Base-by-base conservation (phyloP, 768 basidiomycete genomes). In the Serendipita sp. region DNA sequence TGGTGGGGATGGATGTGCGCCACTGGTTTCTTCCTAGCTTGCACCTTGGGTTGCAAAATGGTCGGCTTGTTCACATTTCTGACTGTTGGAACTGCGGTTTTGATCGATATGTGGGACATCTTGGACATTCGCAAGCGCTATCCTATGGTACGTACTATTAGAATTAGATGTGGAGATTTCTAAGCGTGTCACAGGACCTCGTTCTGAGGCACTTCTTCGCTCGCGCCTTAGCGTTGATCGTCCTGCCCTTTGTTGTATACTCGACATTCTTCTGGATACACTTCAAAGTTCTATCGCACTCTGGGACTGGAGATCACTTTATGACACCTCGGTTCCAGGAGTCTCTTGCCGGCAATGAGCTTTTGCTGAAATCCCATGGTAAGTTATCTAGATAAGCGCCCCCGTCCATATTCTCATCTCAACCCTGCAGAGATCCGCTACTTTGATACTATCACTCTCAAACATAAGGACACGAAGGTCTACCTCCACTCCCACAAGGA, bases 261-360 rank as follows among this genome's bases (percentile, higher is more conserved):
- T 81, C 98, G 2, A 86, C 87, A 15, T 91, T 95, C 80, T 99
- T 99, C 80, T 99, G 88, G 75, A 75, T 96, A 29, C 96, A 99
- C 74, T 95, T 99, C 71, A 78, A 86, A 31, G 79, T 98, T 67
- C 83, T 98, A 68, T 88, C 78, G 5, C 80, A 85, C 67, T 93
- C 93, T 10, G 96, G 96, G 29, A 81, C 93, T 36, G 96, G 96
- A 3, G 96, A 98, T 71, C 78, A 80, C 44, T 99, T 98, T 77
- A 98, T 98, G 96, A 92, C 88, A 72, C 94, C 96, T 3, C 86
- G 85, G 3, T 99, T 99, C 83, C 96, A 99, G 75, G 93, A 98
- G 75, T 96, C 93, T 16, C 78, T 99, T 62, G 74, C 79, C 23
- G 93, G 92, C 34, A 99, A 96, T 68, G 93, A 98, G 70, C 78